phyloP scores from a whole-genome alignment of 1,284 basidiomycete species.

The Phellopilus nigrolimitatus region DNA sequence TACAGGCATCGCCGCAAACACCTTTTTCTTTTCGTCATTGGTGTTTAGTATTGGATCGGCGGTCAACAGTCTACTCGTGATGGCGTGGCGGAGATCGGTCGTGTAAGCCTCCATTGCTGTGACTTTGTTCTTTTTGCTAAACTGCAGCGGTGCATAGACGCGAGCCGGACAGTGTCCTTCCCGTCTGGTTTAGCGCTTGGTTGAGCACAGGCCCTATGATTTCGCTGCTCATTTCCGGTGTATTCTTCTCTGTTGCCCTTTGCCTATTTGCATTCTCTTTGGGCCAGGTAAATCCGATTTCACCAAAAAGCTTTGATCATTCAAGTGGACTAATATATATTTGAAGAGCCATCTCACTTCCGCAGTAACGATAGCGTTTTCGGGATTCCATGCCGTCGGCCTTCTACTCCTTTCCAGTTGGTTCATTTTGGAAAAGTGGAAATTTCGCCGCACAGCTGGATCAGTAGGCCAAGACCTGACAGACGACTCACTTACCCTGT shows the following conservation, averaged over 20 bases:
- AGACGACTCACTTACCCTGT: background rate
- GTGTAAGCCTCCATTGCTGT: slow-evolving; percentile 2
- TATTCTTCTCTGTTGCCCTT: slow-evolving; percentile 8
- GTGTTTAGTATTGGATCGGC: slow-evolving; percentile 8
- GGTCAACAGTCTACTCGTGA: slow-evolving; percentile 1
- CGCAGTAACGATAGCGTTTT: background rate
- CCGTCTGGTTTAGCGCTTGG: slow-evolving; percentile 7
- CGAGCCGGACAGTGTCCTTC: slow-evolving; percentile 3
- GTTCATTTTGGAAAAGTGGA: slow-evolving; percentile 8
- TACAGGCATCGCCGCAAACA: background rate
- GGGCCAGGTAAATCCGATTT: background rate
- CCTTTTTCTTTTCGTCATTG: slow-evolving; percentile 1
- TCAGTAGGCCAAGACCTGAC: background rate
- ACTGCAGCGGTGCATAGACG: background rate
- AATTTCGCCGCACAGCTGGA: slow-evolving; percentile 3
- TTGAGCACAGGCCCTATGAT: slow-evolving; percentile 11
- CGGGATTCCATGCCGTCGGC: background rate
- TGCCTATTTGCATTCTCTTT: slow-evolving; percentile 4
- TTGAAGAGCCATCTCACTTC: background rate
- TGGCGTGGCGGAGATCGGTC: background rate
- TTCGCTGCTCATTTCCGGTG: slow-evolving; percentile 2
- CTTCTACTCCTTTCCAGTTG: slow-evolving; percentile 1
- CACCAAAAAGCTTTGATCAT: background rate
- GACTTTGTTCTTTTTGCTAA: background rate
- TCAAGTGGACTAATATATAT: background rate